A percentile compares a stretch with the other conserved stretches of the same genome.
phyloP scores from a whole-genome alignment of 164 flowering plant species.

The Nelumbo lutea region DNA sequence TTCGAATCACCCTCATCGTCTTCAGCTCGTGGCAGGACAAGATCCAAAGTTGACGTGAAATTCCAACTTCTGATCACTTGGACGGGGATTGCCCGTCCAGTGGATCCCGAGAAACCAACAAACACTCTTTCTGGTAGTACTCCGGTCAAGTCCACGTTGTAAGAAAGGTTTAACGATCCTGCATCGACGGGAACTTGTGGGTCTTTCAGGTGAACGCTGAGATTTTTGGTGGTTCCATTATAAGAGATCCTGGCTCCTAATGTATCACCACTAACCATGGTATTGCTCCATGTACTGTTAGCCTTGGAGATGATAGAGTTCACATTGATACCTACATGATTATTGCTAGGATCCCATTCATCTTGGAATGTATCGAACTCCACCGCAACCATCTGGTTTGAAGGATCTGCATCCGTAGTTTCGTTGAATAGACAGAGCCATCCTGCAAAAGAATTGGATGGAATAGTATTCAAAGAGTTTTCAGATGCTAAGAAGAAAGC shows the following conservation, averaged over 20 bases:
- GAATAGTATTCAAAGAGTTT: too few relatives aligned
- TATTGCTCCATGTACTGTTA: conserved; percentile 17
- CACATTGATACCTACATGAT: conserved; percentile 43
- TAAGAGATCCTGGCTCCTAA: too few relatives aligned
- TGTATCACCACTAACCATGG: background rate
- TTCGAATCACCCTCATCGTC: background rate
- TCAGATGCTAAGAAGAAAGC: too few relatives aligned
- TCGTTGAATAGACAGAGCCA: too few relatives aligned
- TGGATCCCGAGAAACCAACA: conserved; percentile 26
- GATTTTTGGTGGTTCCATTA: too few relatives aligned
- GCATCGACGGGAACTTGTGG: background rate
- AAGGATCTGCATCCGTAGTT: too few relatives aligned
- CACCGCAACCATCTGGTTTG: conserved; percentile 27
- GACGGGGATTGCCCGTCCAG: conserved; percentile 14
- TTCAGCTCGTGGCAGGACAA: background rate
- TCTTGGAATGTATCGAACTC: conserved; percentile 37
- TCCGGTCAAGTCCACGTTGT: conserved; percentile 16
- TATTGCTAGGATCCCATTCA: conserved; percentile 28
- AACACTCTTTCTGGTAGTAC: conserved; percentile 23
- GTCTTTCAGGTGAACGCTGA: too few relatives aligned
- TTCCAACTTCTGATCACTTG: conserved; percentile 24
- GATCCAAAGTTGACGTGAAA: conserved; percentile 9
- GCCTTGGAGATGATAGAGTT: conserved; percentile 25
- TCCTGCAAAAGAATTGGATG: too few relatives aligned
- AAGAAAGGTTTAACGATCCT: conserved; percentile 11